phyloP scores from a whole-genome alignment of 2,329 filamentous ascomycete genomes.

The Claviceps sp. region DNA sequence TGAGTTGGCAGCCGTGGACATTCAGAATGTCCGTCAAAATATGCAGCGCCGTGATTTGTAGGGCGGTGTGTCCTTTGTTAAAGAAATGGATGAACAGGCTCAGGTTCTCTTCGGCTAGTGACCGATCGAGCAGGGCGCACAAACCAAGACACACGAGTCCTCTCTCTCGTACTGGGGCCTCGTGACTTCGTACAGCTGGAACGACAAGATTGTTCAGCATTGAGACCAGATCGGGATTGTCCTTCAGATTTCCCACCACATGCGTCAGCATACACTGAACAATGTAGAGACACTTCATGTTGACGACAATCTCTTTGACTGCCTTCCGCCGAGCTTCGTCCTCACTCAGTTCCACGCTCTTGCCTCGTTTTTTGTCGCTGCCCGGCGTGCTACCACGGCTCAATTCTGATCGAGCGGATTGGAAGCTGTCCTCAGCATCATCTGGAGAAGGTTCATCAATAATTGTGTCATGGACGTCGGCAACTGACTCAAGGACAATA shows the following conservation, averaged over 20 bases:
- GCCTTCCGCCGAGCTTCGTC: slow-evolving; percentile 62
- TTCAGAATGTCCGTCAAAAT: slow-evolving; percentile 89
- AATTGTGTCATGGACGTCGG: slow-evolving; percentile 92
- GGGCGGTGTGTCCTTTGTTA: slow-evolving; percentile 74
- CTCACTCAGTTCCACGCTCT: slow-evolving; percentile 35
- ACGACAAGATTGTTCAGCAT: slow-evolving; percentile 97
- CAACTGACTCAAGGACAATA: slow-evolving; percentile 81
- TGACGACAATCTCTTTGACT: slow-evolving; percentile 84
- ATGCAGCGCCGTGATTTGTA: slow-evolving; percentile 83
- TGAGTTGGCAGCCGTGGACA: slow-evolving; percentile 69
- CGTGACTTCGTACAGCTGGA: slow-evolving; percentile 83
- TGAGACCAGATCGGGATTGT: slow-evolving; percentile 84
- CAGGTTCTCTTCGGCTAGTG: slow-evolving; percentile 83
- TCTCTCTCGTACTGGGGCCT: slow-evolving; percentile 81
- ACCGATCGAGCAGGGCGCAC: slow-evolving; percentile 81
- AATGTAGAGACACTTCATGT: slow-evolving; percentile 96
- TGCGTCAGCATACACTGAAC: slow-evolving; percentile 96
- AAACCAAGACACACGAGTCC: slow-evolving; percentile 82
- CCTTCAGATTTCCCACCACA: slow-evolving; percentile 73
- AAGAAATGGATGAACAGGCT: slow-evolving; percentile 93
- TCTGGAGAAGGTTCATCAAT: slow-evolving; percentile 50
- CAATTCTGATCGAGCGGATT: slow-evolving; percentile 79
- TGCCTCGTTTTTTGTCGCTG: slow-evolving; percentile 28
- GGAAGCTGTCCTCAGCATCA: slow-evolving; percentile 62
- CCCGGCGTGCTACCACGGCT: slow-evolving; percentile 50